Percentiles rank a stretch among this genome's conserved stretches.
Conservation (phyloP, 768 basidiomycete genomes). For the Boletales sp. region DNA sequence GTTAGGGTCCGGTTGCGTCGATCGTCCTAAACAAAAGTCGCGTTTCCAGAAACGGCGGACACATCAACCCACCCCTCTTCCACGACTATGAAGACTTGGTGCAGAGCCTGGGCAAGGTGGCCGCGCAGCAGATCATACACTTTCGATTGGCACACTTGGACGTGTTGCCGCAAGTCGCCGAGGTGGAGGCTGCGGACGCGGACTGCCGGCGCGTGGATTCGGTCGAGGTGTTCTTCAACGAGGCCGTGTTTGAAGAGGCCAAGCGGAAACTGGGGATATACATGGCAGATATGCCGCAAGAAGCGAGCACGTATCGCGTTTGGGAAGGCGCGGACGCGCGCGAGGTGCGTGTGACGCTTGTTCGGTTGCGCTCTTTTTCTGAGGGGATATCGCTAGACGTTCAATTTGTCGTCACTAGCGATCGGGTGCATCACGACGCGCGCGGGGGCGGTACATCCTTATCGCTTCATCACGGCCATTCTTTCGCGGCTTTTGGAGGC, state of each 20-base stretch:
- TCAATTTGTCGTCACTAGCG: slow-evolving; percentile 43
- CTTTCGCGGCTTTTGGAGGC: slow-evolving; percentile 47
- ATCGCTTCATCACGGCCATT: slow-evolving; percentile 62
- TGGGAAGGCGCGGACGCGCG: slow-evolving; percentile 33
- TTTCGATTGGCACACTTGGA: slow-evolving; percentile 39
- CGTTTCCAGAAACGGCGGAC: slow-evolving; percentile 44
- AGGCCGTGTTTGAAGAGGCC: slow-evolving; percentile 32
- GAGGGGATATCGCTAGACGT: slow-evolving; percentile 35
- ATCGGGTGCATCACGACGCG: slow-evolving; percentile 50
- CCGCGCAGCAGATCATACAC: slow-evolving; percentile 38
- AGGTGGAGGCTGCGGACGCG: slow-evolving; percentile 25
- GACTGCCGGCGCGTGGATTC: slow-evolving; percentile 31
- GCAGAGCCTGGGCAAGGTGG: slow-evolving; percentile 32
- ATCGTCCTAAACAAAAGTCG: background rate
- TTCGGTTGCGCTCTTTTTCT: background rate
- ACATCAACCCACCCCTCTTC: slow-evolving; percentile 47
- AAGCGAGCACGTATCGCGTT: slow-evolving; percentile 30
- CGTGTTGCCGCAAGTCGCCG: slow-evolving; percentile 29
- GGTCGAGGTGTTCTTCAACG: slow-evolving; percentile 34
- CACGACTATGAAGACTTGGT: slow-evolving; percentile 42
- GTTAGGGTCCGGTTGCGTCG: slow-evolving; percentile 9
- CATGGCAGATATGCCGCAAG: slow-evolving; percentile 48
- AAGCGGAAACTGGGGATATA: slow-evolving; percentile 45
- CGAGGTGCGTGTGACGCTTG: slow-evolving; percentile 25
- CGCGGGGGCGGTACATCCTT: slow-evolving; percentile 67